These are phyloP conservation scores for Paulownia fortunei DNA, from an alignment of 257 asterid genomes.

Conservation along the genomic window DNA sequence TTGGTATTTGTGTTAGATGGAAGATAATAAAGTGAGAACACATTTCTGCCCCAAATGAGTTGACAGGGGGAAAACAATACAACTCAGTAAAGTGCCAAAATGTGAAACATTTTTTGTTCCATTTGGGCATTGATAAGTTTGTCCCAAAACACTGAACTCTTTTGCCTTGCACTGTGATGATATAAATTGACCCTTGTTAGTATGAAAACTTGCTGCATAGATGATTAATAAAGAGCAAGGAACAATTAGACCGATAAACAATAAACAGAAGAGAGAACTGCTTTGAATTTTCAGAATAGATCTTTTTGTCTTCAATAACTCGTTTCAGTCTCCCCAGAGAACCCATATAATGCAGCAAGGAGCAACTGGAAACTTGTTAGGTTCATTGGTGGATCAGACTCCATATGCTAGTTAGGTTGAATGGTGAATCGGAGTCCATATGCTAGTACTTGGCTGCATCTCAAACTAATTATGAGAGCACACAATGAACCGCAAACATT, in stretches of 20 bases:
- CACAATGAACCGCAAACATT: neutral
- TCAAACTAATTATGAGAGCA: neutral
- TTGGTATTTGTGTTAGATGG: neutral
- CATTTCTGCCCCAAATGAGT: neutral
- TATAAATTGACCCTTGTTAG: neutral
- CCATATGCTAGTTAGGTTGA: conserved; percentile 15
- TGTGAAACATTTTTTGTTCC: neutral
- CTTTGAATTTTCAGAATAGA: neutral
- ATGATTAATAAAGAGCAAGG: neutral
- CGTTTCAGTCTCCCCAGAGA: neutral
- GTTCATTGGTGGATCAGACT: conserved; percentile 4
- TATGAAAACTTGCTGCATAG: neutral
- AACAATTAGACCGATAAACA: neutral
- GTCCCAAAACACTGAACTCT: neutral
- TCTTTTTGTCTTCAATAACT: neutral
- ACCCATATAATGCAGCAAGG: neutral
- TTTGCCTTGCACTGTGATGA: neutral
- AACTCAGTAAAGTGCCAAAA: neutral
- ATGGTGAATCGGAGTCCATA: neutral
- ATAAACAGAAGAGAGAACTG: neutral
- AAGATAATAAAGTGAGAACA: neutral
- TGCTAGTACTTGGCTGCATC: neutral
- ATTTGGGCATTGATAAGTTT: neutral
- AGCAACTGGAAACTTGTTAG: neutral
- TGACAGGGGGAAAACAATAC: neutral